Conservation (phyloP, 768 basidiomycete species). For the Leccinum obscurum region DNA sequence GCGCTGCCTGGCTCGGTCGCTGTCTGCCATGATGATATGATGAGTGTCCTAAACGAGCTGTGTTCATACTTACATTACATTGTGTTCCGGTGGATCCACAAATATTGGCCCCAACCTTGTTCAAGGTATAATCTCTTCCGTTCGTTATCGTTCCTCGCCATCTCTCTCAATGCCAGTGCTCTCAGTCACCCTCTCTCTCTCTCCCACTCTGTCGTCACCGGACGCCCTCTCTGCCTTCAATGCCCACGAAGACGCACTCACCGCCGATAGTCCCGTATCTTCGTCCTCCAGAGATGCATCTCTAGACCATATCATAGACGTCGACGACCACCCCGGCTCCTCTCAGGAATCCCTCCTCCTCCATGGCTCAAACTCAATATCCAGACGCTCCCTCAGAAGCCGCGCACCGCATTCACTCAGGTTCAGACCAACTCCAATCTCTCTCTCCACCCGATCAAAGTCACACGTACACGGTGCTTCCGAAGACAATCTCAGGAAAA, state of each 20-base stretch:
- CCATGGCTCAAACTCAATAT: constrained; percentile 20
- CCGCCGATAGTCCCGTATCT: constrained; percentile 31
- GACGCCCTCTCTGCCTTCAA: constrained; percentile 34
- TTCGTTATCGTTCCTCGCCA: constrained; percentile 3
- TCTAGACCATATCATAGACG: constrained; percentile 29
- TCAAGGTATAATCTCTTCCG: constrained; percentile 11
- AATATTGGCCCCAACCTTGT: not conserved
- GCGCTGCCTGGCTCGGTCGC: constrained; percentile 56
- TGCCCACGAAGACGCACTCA: constrained; percentile 30
- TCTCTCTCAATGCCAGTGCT: constrained; percentile 20
- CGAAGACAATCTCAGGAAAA: constrained; percentile 32
- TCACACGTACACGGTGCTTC: constrained; percentile 22
- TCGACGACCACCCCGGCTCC: constrained; percentile 24
- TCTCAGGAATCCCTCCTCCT: constrained; percentile 29
- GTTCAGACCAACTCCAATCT: constrained; percentile 24
- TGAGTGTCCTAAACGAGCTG: constrained; percentile 12
- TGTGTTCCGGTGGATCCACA: constrained; percentile 9
- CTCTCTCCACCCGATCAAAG: constrained; percentile 29
- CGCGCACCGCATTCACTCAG: constrained; percentile 19
- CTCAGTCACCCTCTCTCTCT: constrained; percentile 21
- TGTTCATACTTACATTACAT: not conserved
- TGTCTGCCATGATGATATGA: constrained; percentile 37
- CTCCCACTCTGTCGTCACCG: constrained; percentile 34
- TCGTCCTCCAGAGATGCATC: constrained; percentile 36
- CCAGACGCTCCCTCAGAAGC: constrained; percentile 31